Conservation (phyloP, 331 rosid genomes). For the Erythrophleum ivorense region DNA sequence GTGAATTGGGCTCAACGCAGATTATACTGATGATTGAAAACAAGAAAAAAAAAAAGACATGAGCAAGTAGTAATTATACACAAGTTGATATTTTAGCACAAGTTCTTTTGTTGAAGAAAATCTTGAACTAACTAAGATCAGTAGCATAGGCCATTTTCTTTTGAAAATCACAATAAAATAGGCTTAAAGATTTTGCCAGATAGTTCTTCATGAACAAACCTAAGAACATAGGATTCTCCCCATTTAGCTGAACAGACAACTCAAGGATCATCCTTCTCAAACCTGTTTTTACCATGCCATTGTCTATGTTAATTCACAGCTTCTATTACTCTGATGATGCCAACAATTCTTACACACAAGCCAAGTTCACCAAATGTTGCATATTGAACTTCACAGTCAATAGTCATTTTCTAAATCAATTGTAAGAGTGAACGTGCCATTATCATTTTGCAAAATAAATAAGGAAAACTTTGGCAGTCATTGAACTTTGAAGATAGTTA, state of each 20-base stretch:
- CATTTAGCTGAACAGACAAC: neutral
- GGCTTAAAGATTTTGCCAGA: neutral
- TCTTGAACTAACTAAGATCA: neutral
- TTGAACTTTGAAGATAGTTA: neutral
- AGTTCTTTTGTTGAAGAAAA: neutral
- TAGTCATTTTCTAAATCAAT: neutral
- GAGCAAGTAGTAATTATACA: conserved; percentile 20
- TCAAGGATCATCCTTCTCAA: neutral
- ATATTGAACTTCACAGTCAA: neutral
- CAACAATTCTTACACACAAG: neutral
- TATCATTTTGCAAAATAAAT: neutral
- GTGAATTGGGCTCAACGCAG: neutral
- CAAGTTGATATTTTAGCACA: neutral
- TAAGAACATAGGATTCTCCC: neutral
- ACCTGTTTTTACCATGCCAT: neutral
- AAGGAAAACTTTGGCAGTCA: neutral
- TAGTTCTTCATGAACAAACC: neutral
- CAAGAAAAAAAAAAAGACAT: neutral
- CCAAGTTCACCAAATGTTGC: neutral
- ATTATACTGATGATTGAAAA: neutral
- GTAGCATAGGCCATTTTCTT: neutral
- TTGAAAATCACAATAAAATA: conserved; percentile 8
- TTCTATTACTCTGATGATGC: neutral
- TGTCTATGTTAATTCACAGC: neutral
- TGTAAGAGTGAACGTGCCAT: neutral